Percentiles rank a stretch among this genome's conserved stretches.
Evolutionary conservation across 1,284 basidiomycete genomes (phyloP).

Genomic region (Coriolopsis trogii): DNA sequence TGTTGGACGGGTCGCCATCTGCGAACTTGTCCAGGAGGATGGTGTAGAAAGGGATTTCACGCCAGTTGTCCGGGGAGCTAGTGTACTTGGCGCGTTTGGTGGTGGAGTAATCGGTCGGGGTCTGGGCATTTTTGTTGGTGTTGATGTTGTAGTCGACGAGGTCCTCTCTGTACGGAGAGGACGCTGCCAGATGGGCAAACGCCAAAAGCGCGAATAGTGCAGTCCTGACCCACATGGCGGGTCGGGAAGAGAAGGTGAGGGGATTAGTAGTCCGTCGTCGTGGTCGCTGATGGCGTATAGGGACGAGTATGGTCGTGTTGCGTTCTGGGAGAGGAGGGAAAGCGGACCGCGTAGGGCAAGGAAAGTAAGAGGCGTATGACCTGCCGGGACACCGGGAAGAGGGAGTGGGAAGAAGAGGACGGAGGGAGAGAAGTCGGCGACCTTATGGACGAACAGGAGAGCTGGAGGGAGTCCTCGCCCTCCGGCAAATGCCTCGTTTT

Average conservation of each 20-base stretch:
- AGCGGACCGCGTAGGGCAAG: conserved; percentile 24
- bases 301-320: conserved; percentile 1
- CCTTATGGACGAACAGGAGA: conserved; percentile 27
- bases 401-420: conserved; percentile 15
- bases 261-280: conserved; percentile 9
- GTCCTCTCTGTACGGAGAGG: conserved; percentile 77
- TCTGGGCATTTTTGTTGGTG: conserved; percentile 73
- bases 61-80: conserved; percentile 85
- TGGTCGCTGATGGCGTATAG: conserved; percentile 7
- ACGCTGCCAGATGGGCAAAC: conserved; percentile 32
- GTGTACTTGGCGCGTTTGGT: conserved; percentile 70
- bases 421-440: conserved; percentile 22
- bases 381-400: conserved; percentile 21
- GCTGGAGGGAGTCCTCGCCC: conserved; percentile 23
- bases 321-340: conserved; percentile 13
- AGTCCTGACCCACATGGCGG: conserved; percentile 36
- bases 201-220: conserved; percentile 34
- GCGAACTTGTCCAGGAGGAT: conserved; percentile 91
- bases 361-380: conserved; percentile 25
- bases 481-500: conserved; percentile 32
- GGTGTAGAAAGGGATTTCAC: conserved; percentile 82
- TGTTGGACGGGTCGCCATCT: conserved; percentile 88
- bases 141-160: conserved; percentile 86
- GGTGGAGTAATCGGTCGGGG: conserved; percentile 70
- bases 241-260: conserved; percentile 6